These are phyloP conservation scores for Ambrosiella beaveri DNA, from an alignment of 2,329 filamentous ascomycete genomes.

Conservation along the genomic window DNA sequence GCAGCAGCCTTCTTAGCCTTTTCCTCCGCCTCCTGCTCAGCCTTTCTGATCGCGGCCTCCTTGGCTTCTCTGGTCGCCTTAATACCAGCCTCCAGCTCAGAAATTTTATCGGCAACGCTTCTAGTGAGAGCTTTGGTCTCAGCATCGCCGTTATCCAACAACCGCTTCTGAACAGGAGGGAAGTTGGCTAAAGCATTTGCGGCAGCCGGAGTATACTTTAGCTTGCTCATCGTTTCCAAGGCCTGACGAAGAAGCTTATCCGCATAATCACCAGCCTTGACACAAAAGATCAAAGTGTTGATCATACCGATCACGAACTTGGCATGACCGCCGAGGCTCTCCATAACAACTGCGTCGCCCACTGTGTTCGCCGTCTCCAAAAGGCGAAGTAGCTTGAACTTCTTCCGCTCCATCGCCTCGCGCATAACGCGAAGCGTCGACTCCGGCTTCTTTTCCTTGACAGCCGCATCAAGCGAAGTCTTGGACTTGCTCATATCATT, in stretches of 20 bases:
- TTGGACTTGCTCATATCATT: conserved; percentile 31
- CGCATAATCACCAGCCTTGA: conserved; percentile 33
- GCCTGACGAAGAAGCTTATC: conserved; percentile 37
- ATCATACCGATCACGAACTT: conserved; percentile 39
- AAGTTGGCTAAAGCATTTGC: conserved; percentile 29
- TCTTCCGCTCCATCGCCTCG: conserved; percentile 24
- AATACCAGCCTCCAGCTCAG: conserved; percentile 19
- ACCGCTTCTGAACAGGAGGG: conserved; percentile 43
- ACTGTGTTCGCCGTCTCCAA: conserved; percentile 36
- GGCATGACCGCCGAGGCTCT: conserved; percentile 39
- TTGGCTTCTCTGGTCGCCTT: conserved; percentile 22
- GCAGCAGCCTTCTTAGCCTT: neutral
- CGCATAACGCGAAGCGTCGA: conserved; percentile 17
- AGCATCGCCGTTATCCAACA: conserved; percentile 47
- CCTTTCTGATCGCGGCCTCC: conserved; percentile 5
- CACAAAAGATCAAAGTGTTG: conserved; percentile 36
- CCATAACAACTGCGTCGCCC: conserved; percentile 37
- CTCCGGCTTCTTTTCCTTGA: conserved; percentile 25
- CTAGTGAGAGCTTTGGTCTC: conserved; percentile 45
- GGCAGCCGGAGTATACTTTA: conserved; percentile 42
- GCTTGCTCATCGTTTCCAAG: conserved; percentile 46
- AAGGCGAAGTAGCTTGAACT: conserved; percentile 32
- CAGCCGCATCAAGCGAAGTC: conserved; percentile 26
- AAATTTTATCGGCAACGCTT: conserved; percentile 27
- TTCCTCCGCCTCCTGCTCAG: conserved; percentile 15